Percentiles rank a stretch among this genome's conserved stretches.
phyloP scores from a whole-genome alignment of 176 grass and related monocot species.

The Cymbopogon citratus region DNA sequence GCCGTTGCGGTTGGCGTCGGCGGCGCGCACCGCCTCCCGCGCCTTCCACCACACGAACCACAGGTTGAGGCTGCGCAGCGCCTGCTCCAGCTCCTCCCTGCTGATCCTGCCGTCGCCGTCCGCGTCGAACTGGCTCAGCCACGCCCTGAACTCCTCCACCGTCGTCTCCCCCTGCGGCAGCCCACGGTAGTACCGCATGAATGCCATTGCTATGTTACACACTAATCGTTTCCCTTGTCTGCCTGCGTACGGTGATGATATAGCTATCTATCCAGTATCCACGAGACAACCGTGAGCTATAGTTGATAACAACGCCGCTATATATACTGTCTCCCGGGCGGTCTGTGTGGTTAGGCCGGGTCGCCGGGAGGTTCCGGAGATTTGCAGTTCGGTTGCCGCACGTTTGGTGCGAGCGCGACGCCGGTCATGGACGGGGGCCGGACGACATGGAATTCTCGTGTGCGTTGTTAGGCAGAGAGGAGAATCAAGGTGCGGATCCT shows the following conservation, averaged over 20 bases:
- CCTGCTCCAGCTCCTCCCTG: constrained; percentile 56
- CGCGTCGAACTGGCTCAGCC: constrained; percentile 73
- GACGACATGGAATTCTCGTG: constrained; percentile 26
- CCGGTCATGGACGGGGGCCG: not conserved
- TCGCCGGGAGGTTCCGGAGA: not conserved
- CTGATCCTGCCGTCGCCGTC: constrained; percentile 56
- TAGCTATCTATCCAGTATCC: constrained; percentile 5
- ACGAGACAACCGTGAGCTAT: not conserved
- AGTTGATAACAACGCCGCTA: not conserved
- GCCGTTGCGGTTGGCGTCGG: constrained; percentile 56
- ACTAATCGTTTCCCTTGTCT: not conserved
- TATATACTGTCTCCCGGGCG: not conserved
- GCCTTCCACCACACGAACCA: constrained; percentile 88
- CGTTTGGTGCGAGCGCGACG: not conserved
- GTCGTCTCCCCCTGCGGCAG: constrained; percentile 52
- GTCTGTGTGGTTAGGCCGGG: not conserved
- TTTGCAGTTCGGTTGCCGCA: constrained; percentile 34
- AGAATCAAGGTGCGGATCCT: not conserved
- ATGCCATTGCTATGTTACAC: constrained; percentile 30
- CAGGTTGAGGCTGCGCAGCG: constrained; percentile 55
- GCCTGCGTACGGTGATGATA: not conserved
- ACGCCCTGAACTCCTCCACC: constrained; percentile 63
- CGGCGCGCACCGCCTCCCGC: constrained; percentile 40
- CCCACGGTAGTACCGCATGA: constrained; percentile 36
- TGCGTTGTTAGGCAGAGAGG: constrained; percentile 22